A percentile compares a stretch with the other conserved stretches of the same genome.
These are phyloP conservation scores for Metarhizium album DNA, from an alignment of 2,329 filamentous ascomycete genomes.

Conservation along the genomic window DNA sequence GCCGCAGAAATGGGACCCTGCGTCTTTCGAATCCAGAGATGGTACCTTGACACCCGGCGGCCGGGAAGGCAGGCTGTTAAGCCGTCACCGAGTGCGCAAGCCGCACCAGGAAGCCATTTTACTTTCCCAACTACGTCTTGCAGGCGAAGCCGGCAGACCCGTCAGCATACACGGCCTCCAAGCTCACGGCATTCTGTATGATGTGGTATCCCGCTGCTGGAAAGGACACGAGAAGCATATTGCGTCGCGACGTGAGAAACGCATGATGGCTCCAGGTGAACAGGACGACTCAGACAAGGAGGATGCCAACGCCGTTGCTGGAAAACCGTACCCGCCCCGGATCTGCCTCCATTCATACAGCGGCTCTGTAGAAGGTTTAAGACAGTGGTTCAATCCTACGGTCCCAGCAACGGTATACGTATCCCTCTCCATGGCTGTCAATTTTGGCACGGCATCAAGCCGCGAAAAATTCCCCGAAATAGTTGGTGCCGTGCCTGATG, in stretches of 20 bases:
- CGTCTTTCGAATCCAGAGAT: conserved; percentile 15
- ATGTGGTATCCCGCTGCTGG: conserved; percentile 56
- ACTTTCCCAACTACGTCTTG: conserved; percentile 57
- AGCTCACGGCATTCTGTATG: conserved; percentile 60
- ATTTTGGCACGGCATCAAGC: conserved; percentile 48
- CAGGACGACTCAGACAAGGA: conserved; percentile 27
- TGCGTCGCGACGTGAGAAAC: conserved; percentile 47
- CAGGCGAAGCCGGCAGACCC: conserved; percentile 53
- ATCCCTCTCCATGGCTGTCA: conserved; percentile 79
- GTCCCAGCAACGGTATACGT: conserved; percentile 74
- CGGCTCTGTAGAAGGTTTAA: conserved; percentile 61
- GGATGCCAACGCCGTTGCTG: conserved; percentile 17
- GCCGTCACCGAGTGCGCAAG: conserved; percentile 56
- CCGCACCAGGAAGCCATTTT: conserved; percentile 59
- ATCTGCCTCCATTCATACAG: conserved; percentile 94
- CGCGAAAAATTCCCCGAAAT: conserved; percentile 46
- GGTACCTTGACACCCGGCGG: conserved; percentile 52
- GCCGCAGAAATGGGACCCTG: conserved; percentile 45
- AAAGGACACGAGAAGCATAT: conserved; percentile 56
- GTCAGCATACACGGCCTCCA: conserved; percentile 67
- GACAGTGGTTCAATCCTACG: conserved; percentile 62
- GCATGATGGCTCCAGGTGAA: conserved; percentile 34
- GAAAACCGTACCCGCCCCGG: conserved; percentile 66
- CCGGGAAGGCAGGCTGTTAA: conserved; percentile 57
- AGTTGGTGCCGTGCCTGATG: conserved; percentile 62